A percentile compares a stretch with the other conserved stretches of the same genome.
These are phyloP conservation scores for Mitragyna speciosa DNA, from an alignment of 257 asterid genomes.

Conservation along the genomic window DNA sequence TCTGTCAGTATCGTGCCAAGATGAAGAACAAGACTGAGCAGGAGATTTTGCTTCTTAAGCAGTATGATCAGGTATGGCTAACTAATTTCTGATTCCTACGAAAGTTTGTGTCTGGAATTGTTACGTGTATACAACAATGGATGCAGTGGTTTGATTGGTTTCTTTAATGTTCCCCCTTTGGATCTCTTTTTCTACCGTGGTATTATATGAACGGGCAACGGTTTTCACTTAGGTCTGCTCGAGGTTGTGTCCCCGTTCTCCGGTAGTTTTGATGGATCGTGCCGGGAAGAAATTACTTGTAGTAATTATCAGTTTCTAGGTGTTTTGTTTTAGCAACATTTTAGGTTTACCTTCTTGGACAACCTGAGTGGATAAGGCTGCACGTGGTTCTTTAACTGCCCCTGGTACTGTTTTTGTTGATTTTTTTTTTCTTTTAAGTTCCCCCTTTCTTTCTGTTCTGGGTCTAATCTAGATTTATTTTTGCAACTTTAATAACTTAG, in stretches of 20 bases:
- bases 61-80: conserved; percentile 62
- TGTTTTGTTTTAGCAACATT: not conserved
- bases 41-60: conserved; percentile 75
- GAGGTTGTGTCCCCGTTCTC: not conserved
- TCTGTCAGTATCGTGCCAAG: conserved; percentile 95
- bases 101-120: not conserved
- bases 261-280: not conserved
- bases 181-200: not conserved
- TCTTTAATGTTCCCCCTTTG: not conserved
- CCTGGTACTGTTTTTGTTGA: not conserved
- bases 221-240: not conserved
- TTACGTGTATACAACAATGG: too few relatives aligned
- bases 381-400: not conserved
- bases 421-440: not conserved
- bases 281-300: too few relatives aligned
- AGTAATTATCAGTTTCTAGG: not conserved
- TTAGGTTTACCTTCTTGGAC: not conserved
- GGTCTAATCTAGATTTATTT: not conserved
- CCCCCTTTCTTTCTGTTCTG: not conserved
- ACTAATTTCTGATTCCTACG: not conserved
- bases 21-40: conserved; percentile 89
- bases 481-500: not conserved
- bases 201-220: not conserved
- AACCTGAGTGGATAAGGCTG: not conserved
- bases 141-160: not conserved